These are phyloP conservation scores for Solanum sejunctum DNA, from an alignment of 257 asterid genomes.

Conservation along the genomic window DNA sequence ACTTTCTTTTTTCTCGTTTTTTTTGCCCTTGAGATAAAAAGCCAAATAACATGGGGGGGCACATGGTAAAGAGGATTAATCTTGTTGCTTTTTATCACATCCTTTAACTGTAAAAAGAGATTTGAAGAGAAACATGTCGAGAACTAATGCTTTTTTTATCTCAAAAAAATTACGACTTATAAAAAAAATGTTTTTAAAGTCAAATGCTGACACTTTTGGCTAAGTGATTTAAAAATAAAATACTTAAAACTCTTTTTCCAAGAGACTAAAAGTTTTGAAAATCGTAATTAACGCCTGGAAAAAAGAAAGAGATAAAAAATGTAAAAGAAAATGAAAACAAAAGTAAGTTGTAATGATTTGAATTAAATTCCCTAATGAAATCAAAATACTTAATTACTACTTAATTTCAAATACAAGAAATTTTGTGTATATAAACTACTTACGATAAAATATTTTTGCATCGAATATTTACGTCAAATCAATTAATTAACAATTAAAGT, in stretches of 20 bases:
- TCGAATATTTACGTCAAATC: not conserved
- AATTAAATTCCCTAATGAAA: not conserved
- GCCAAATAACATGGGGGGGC: slow-evolving; percentile 28
- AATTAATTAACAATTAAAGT: not conserved
- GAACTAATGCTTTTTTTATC: slow-evolving; percentile 33
- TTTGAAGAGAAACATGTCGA: slow-evolving; percentile 18
- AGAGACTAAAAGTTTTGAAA: not conserved
- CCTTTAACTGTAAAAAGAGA: slow-evolving; percentile 50
- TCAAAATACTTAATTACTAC: not conserved
- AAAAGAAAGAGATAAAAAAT: not conserved
- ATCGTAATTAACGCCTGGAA: not conserved
- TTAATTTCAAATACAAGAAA: not conserved
- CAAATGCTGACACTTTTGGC: slow-evolving; percentile 32
- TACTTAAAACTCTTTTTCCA: not conserved
- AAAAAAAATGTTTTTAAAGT: slow-evolving; percentile 32
- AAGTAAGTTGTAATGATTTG: not conserved
- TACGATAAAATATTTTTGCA: not conserved
- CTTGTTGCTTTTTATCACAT: slow-evolving; percentile 57
- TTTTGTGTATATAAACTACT: not conserved
- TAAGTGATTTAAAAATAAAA: not conserved
- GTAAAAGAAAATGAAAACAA: slow-evolving; percentile 12
- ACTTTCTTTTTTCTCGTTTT: not conserved
- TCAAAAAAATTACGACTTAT: slow-evolving; percentile 18
- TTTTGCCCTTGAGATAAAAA: not conserved
- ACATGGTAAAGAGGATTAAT: slow-evolving; percentile 41